Evolutionary conservation across 257 asterid genomes (phyloP), one percentile per base, ranked within the genome.

Genomic region (Solanum infundibuliforme): DNA sequence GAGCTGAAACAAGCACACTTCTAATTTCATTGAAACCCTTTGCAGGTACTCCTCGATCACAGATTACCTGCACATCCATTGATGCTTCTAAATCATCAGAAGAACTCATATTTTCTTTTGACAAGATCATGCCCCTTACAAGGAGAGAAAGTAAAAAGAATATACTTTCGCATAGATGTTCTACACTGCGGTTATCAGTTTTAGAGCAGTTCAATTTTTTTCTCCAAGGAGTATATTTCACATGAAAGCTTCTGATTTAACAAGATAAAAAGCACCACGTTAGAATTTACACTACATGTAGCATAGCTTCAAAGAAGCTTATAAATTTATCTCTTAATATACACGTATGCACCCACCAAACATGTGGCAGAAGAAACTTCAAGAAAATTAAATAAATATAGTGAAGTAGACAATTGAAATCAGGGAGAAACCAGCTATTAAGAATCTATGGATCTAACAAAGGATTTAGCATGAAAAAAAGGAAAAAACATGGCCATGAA

Each of bases 1-100:
- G 98, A 88, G 99, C 98, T 18, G 94, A 93, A 83, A 95, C 91
- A 72, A 96, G 96, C 88, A 86, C 97, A 90, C 94, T 89, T 92
- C 90, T 95, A 86, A 96, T 86, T 85, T 92, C 97, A 89, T 91
- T 94, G 71, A 91, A 90, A 93, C 87, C 62, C 94, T 94, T 93
- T 34, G 65, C 91, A 31, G 92, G 94, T 87, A 96, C 85, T 86
- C 84, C 84, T 77, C 62, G 83, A 91, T 93, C 91, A 88, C 90
- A 79, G 86, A 90, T 79, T 86, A 96, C 91, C 99, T 96, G 94
- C 84, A 90, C 88, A 86, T 6, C 87, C 81, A 84, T 89, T 52
- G 65, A 79, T 79, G 82, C 41, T 87, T 55, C 29, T 46, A 82
- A 48, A 81, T 81, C 41, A 81, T 81, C 29, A 48, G 69, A 1